Percentiles rank a stretch among this genome's conserved stretches.
These are phyloP conservation scores for Fraxinus sp. DNA, from an alignment of 305 asterid genomes.

Conservation along the genomic window DNA sequence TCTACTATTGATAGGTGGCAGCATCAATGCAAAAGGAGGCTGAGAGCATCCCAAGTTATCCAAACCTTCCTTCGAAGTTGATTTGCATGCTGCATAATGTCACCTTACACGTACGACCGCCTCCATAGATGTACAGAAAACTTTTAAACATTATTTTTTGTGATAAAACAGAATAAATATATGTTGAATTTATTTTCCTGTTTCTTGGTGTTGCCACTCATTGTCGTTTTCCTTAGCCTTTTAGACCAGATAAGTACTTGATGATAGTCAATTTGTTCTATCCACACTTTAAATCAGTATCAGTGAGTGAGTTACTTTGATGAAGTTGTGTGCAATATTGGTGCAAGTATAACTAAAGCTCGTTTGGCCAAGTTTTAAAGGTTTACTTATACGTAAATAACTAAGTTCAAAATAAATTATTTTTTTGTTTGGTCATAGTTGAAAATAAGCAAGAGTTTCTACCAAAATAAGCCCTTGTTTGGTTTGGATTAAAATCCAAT, in stretches of 20 bases:
- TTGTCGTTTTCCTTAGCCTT: background rate
- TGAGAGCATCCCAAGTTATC: constrained; percentile 82
- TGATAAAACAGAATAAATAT: background rate
- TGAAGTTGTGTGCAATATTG: background rate
- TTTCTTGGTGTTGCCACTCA: background rate
- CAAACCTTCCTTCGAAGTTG: constrained; percentile 91
- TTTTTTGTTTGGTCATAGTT: background rate
- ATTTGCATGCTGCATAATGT: constrained; percentile 89
- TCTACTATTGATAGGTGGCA: constrained; percentile 60
- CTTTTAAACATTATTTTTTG: background rate
- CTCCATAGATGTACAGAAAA: constrained; percentile 8
- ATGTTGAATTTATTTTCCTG: background rate
- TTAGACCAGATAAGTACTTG: background rate
- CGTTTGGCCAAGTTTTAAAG: background rate
- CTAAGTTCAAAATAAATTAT: background rate
- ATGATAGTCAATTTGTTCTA: background rate
- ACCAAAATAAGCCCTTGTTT: background rate
- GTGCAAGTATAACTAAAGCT: background rate
- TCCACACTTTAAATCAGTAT: background rate
- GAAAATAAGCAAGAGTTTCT: background rate
- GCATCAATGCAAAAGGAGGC: constrained; percentile 97
- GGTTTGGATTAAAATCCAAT: too few relatives aligned
- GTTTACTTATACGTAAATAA: background rate
- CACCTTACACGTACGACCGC: constrained; percentile 69
- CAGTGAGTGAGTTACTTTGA: background rate